Evolutionary conservation across 1,284 basidiomycete species (phyloP).

Genomic region (Cerioporus squamosus): DNA sequence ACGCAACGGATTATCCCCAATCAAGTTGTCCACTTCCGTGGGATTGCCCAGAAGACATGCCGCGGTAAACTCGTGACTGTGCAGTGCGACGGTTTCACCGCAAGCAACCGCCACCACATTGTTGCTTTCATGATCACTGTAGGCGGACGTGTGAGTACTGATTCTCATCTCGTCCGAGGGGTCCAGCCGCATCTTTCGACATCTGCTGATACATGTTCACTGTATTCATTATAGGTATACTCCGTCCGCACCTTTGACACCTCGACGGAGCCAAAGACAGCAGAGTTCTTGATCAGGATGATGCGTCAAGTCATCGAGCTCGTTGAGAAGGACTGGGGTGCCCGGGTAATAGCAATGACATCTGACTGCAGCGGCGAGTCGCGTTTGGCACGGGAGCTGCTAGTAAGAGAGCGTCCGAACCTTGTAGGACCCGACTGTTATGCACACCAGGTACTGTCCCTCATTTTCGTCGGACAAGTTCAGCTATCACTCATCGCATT

Average conservation of each 20-base stretch:
- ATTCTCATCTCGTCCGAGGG: background rate
- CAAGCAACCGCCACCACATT: constrained; percentile 33
- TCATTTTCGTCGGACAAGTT: background rate
- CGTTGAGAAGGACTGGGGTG: constrained; percentile 16
- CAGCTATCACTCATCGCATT: too few species aligned
- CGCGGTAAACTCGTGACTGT: constrained; percentile 17
- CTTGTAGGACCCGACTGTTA: constrained; percentile 37
- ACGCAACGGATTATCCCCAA: constrained; percentile 23
- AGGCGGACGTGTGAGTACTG: constrained; percentile 8
- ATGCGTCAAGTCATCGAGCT: constrained; percentile 32
- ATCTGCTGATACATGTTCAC: too few species aligned
- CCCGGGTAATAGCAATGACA: constrained; percentile 32
- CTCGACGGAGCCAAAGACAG: constrained; percentile 34
- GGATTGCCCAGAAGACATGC: background rate
- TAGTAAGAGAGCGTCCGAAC: constrained; percentile 20
- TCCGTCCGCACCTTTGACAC: constrained; percentile 22
- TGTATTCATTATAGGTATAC: constrained; percentile 1
- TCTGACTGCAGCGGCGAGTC: constrained; percentile 39
- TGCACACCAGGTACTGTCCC: constrained; percentile 35
- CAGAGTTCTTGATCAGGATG: constrained; percentile 33
- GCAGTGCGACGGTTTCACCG: constrained; percentile 36
- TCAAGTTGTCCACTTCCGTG: constrained; percentile 8
- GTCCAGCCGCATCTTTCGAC: background rate
- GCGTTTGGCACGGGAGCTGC: constrained; percentile 31
- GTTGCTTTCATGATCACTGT: constrained; percentile 16